A percentile compares a stretch with the other conserved stretches of the same genome.
phyloP scores from a whole-genome alignment of 805 yeast species.

The Candida multigemmis region DNA sequence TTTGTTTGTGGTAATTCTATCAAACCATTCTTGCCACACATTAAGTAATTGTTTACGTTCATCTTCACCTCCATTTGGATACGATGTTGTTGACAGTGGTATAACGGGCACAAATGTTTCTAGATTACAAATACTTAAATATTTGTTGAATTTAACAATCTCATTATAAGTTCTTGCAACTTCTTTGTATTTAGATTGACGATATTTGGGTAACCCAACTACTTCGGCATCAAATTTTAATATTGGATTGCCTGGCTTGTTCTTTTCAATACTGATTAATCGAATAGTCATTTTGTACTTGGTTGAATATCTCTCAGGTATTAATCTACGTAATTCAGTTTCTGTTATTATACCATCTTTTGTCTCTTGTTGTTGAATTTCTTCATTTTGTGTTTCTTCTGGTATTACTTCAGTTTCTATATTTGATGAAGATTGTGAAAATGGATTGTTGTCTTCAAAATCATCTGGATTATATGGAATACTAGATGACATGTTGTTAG shows the following conservation, averaged over 20 bases:
- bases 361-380: background rate
- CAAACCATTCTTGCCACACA: constrained; percentile 80
- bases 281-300: constrained; percentile 39
- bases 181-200: constrained; percentile 62
- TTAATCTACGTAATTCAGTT: constrained; percentile 32
- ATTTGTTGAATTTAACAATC: constrained; percentile 65
- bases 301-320: constrained; percentile 43
- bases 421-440: constrained; percentile 19
- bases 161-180: constrained; percentile 78
- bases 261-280: constrained; percentile 64
- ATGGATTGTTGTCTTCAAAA: constrained; percentile 35
- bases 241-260: constrained; percentile 71
- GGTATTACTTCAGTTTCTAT: constrained; percentile 1
- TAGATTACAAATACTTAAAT: constrained; percentile 70
- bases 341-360: constrained; percentile 17
- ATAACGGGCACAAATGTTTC: constrained; percentile 91
- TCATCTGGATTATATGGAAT: constrained; percentile 40
- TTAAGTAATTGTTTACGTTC: constrained; percentile 49
- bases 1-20: constrained; percentile 64
- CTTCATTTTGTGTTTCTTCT: constrained; percentile 2
- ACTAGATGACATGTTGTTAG: constrained; percentile 30
- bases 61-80: constrained; percentile 79
- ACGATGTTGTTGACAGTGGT: constrained; percentile 67
- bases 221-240: constrained; percentile 52
- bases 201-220: constrained; percentile 59